phyloP scores from a whole-genome alignment of 352 stramenopile species.

The Globisporangium abappressorium region DNA sequence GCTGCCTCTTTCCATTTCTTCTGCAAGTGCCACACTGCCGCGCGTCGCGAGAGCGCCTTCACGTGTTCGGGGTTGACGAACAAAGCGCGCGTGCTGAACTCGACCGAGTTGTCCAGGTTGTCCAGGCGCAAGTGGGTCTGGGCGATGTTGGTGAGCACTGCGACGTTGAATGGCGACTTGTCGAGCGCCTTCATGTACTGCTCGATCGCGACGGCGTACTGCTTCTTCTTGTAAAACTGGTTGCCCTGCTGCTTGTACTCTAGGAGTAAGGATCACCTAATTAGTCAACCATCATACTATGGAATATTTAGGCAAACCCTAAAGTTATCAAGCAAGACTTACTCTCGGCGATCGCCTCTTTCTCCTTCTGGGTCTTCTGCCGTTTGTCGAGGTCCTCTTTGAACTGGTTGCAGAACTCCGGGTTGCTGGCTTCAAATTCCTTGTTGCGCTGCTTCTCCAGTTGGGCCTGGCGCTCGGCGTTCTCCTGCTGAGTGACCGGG shows the following conservation, averaged over 20 bases:
- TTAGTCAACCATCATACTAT: neutral
- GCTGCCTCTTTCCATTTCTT: conserved; percentile 46
- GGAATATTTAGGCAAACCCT: neutral
- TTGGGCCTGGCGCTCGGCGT: conserved; percentile 44
- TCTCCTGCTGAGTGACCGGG: conserved; percentile 59
- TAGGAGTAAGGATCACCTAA: conserved; percentile 28
- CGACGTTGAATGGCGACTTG: conserved; percentile 51
- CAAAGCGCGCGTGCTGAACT: conserved; percentile 68
- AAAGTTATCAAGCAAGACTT: neutral
- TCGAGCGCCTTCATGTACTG: conserved; percentile 70
- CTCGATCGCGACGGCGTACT: conserved; percentile 52
- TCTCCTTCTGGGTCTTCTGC: conserved; percentile 50
- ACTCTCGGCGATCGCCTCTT: conserved; percentile 53
- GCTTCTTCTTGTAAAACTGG: conserved; percentile 49
- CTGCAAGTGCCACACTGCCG: conserved; percentile 48
- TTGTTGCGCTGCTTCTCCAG: conserved; percentile 64
- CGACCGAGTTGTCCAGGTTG: conserved; percentile 49
- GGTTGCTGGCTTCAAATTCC: conserved; percentile 76
- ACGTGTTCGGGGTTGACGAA: conserved; percentile 55
- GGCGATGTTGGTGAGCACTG: conserved; percentile 69
- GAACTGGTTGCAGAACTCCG: conserved; percentile 78
- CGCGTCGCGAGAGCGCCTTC: conserved; percentile 69
- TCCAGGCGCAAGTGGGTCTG: conserved; percentile 56
- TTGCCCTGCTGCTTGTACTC: conserved; percentile 64
- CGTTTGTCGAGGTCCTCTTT: conserved; percentile 66